Evolutionary conservation across 257 asterid genomes (phyloP).

Genomic region (Striga asiatica): DNA sequence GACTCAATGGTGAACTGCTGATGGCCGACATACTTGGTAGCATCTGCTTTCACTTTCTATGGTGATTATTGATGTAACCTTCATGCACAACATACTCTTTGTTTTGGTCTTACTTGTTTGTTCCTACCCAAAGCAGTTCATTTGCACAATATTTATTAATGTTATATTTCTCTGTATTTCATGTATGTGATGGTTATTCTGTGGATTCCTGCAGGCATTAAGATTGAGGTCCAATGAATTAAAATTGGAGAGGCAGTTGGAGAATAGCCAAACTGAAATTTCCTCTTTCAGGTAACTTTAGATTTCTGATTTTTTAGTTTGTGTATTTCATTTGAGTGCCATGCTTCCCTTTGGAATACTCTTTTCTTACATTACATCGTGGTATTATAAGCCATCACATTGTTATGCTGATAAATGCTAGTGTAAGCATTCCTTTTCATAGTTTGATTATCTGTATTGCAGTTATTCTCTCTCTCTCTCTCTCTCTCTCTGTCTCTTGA

Average conservation of each 20-base stretch:
- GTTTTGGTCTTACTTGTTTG: background rate
- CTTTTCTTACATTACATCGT: constrained; percentile 1
- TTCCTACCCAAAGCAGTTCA: constrained; percentile 5
- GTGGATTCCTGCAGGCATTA: constrained; percentile 46
- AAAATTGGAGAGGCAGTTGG: constrained; percentile 80
- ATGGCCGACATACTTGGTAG: background rate
- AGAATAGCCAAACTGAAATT: constrained; percentile 56
- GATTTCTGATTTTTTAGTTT: constrained; percentile 5
- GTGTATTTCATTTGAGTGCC: constrained; percentile 5
- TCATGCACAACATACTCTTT: background rate
- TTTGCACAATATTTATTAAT: background rate
- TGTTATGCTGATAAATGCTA: background rate
- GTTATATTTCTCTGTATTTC: constrained; percentile 3
- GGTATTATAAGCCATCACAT: background rate
- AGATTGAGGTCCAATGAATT: constrained; percentile 94
- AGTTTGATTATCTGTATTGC: constrained; percentile 8
- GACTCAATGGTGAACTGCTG: background rate
- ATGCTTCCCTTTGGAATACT: background rate
- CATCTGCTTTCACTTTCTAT: too few relatives aligned
- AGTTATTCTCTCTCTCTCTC: too few relatives aligned
- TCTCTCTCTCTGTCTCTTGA: too few relatives aligned
- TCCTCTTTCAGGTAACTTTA: constrained; percentile 56
- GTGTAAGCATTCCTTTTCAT: background rate
- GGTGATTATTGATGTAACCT: too few relatives aligned
- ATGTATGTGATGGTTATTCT: constrained; percentile 1